These are phyloP conservation scores for Aureobasidium leucospermi DNA, from an alignment of 2,329 filamentous ascomycete genomes.

Conservation along the genomic window DNA sequence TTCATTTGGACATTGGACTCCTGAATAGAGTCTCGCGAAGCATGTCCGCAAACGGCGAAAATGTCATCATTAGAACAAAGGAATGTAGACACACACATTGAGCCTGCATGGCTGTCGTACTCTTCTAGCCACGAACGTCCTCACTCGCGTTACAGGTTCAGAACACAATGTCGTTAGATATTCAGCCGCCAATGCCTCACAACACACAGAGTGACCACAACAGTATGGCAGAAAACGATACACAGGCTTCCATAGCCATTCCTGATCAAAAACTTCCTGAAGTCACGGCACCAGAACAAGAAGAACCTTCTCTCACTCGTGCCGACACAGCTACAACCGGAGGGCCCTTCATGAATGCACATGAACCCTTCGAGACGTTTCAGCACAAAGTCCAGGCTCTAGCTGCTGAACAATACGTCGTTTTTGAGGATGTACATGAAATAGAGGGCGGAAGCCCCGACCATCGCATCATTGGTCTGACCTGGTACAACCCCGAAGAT, in stretches of 20 bases:
- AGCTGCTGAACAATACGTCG: background rate
- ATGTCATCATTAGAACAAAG: background rate
- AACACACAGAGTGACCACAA: background rate
- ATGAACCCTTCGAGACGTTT: background rate
- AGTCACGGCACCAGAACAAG: background rate
- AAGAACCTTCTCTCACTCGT: background rate
- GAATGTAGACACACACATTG: background rate
- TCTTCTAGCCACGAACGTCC: background rate
- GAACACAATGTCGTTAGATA: too few relatives aligned
- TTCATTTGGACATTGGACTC: background rate
- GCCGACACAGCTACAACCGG: too few relatives aligned
- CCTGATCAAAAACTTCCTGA: too few relatives aligned
- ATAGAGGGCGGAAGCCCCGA: background rate
- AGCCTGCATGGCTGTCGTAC: background rate
- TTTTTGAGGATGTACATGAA: background rate
- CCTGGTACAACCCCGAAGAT: background rate
- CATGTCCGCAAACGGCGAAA: background rate
- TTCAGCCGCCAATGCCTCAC: too few relatives aligned
- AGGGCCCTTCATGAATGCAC: background rate
- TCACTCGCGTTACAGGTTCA: background rate
- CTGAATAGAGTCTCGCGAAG: background rate
- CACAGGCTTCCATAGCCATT: too few relatives aligned
- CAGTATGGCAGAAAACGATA: background rate
- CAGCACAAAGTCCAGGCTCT: background rate
- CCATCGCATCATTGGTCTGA: background rate